A percentile compares a stretch with the other conserved stretches of the same genome.
Evolutionary conservation across 495 filamentous ascomycete species (phyloP).

Genomic region (Penicillium turbatum): DNA sequence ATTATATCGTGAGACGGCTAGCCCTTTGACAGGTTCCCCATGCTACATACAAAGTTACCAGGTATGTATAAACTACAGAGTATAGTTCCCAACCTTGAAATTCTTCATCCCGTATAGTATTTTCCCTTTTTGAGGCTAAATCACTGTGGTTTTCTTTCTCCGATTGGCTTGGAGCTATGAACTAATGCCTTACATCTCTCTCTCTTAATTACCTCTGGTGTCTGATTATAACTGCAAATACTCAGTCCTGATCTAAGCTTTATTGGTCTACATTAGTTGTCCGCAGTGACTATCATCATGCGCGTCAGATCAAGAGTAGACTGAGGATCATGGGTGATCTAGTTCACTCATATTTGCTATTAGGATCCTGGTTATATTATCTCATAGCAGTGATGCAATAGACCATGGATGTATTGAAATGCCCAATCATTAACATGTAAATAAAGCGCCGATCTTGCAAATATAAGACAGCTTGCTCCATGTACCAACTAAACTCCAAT

Average conservation of each 20-base stretch:
- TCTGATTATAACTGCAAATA: not conserved
- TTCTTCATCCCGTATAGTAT: not conserved
- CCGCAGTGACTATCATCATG: not conserved
- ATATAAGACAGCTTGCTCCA: not conserved
- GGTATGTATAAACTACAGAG: no score
- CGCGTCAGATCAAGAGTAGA: not conserved
- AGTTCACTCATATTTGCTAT: not conserved
- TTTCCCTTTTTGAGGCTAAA: not conserved
- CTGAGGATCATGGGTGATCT: not conserved
- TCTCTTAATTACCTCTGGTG: not conserved
- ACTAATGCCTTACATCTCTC: slow-evolving; percentile 12
- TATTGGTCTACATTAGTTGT: not conserved
- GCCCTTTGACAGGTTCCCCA: no score
- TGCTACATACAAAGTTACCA: no score
- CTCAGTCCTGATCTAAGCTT: not conserved
- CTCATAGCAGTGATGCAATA: not conserved
- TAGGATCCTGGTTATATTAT: not conserved
- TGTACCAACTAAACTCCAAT: not conserved
- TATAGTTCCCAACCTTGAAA: no score
- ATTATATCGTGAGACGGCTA: no score
- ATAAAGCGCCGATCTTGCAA: not conserved
- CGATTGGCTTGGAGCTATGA: slow-evolving; percentile 4
- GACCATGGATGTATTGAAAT: not conserved
- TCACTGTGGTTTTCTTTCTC: not conserved
- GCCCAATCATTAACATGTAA: not conserved